phyloP scores from a whole-genome alignment of 768 basidiomycete species.

The Pisolithus tinctorius region DNA sequence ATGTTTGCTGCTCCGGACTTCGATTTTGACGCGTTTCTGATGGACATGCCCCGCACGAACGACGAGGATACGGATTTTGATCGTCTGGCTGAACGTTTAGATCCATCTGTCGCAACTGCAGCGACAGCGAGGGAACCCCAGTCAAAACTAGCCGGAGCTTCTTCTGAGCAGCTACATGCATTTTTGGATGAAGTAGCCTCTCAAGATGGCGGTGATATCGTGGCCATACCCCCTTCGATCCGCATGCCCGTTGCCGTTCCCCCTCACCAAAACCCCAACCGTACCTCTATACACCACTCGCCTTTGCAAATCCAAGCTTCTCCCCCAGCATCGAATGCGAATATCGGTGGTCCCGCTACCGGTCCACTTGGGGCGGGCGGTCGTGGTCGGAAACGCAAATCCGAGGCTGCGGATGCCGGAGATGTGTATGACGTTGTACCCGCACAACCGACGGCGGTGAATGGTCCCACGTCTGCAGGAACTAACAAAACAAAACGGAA shows the following conservation, averaged over 20 bases:
- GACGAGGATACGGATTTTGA: conserved; percentile 25
- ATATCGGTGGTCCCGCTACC: neutral
- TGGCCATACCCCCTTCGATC: neutral
- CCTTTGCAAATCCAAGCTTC: neutral
- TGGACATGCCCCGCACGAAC: conserved; percentile 29
- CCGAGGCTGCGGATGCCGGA: conserved; percentile 21
- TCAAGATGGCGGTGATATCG: conserved; percentile 19
- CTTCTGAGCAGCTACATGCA: conserved; percentile 33
- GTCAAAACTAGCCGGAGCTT: conserved; percentile 24
- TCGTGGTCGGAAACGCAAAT: conserved; percentile 35
- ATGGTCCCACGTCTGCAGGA: conserved; percentile 3
- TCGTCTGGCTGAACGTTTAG: conserved; percentile 28
- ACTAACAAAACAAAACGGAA: conserved; percentile 23
- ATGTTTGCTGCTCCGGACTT: conserved; percentile 24
- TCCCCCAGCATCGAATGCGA: neutral
- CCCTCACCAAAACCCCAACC: neutral
- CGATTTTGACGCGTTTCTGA: conserved; percentile 36
- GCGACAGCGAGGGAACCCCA: conserved; percentile 21
- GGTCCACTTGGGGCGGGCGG: neutral
- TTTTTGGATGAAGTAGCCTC: conserved; percentile 39
- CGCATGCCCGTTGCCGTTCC: neutral
- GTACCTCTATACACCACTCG: neutral
- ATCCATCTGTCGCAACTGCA: conserved; percentile 20
- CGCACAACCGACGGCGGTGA: neutral
- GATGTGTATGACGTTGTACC: neutral